Conservation (phyloP, 2,329 filamentous ascomycete genomes). For the Arthrinium puccinioides region DNA sequence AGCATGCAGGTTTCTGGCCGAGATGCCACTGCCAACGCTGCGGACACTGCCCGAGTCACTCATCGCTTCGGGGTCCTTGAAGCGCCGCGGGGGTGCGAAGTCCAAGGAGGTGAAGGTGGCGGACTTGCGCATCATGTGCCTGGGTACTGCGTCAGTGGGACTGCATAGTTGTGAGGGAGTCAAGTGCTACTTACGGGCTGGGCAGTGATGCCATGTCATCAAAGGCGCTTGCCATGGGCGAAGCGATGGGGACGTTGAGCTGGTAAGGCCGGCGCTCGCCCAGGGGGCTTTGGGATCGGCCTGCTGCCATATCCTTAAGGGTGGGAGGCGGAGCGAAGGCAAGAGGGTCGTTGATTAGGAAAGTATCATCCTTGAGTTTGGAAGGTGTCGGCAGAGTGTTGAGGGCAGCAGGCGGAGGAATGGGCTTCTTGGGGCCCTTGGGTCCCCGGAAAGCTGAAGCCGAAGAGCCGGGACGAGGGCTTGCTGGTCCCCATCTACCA, state of each 20-base stretch:
- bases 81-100: conserved; percentile 71
- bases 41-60: conserved; percentile 62
- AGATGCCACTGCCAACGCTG: conserved; percentile 74
- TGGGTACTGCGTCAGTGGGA: conserved; percentile 25
- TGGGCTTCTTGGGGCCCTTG: conserved; percentile 32
- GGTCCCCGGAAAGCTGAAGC: conserved; percentile 33
- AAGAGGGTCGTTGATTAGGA: conserved; percentile 59
- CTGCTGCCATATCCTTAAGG: conserved; percentile 60
- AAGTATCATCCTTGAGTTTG: conserved; percentile 74
- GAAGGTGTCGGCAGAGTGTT: conserved; percentile 76
- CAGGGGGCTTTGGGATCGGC: conserved; percentile 57
- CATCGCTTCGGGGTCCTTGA: conserved; percentile 54
- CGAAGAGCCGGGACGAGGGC: conserved; percentile 25
- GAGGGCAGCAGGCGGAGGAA: conserved; percentile 67
- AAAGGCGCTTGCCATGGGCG: conserved; percentile 75
- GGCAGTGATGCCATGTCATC: conserved; percentile 82
- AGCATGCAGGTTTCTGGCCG: conserved; percentile 58
- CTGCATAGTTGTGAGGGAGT: background rate
- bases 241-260: conserved; percentile 63
- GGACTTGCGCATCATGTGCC: conserved; percentile 68
- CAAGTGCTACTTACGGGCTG: conserved; percentile 67
- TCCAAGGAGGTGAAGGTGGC: conserved; percentile 72
- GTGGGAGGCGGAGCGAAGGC: conserved; percentile 80
- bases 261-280: conserved; percentile 66
- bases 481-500: conserved; percentile 21